Percentiles rank a stretch among this genome's conserved stretches.
These are phyloP conservation scores for Ustilago lituana DNA, from an alignment of 1,284 basidiomycete genomes.

Conservation along the genomic window DNA sequence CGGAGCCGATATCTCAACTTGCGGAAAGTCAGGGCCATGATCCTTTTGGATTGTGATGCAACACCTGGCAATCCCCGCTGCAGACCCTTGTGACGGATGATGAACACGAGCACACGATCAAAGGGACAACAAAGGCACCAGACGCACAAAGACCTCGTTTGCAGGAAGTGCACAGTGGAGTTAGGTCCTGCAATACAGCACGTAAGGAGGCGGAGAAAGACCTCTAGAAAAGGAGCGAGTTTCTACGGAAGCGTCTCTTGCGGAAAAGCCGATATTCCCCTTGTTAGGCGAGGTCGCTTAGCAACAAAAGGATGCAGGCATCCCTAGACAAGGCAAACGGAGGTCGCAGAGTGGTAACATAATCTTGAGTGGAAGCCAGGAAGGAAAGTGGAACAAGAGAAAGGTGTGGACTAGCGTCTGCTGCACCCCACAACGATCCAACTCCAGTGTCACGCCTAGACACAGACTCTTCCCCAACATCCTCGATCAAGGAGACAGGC, in stretches of 20 bases:
- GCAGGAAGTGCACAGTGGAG: no score
- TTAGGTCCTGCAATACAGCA: no score
- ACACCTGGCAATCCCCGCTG: no score
- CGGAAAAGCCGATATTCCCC: constrained; percentile 9
- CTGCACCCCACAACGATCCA: constrained; percentile 10
- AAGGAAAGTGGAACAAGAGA: not conserved
- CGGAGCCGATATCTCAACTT: no score
- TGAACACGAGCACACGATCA: not conserved
- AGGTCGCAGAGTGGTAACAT: no score
- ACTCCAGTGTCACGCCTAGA: constrained; percentile 14
- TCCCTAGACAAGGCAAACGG: no score
- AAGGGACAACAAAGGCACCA: no score
- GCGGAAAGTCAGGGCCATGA: no score
- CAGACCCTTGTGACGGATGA: not conserved
- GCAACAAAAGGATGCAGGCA: constrained; percentile 1
- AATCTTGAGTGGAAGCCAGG: not conserved
- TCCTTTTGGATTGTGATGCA: no score
- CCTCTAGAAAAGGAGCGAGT: no score
- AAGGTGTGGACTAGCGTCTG: not conserved
- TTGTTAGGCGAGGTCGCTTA: constrained; percentile 9
- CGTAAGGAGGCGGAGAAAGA: no score
- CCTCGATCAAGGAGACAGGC: not conserved
- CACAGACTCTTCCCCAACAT: not conserved
- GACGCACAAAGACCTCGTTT: no score
- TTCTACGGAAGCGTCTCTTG: constrained; percentile 4